These are phyloP conservation scores for Tolypocladium album DNA, from an alignment of 2,329 filamentous ascomycete genomes.

Conservation along the genomic window DNA sequence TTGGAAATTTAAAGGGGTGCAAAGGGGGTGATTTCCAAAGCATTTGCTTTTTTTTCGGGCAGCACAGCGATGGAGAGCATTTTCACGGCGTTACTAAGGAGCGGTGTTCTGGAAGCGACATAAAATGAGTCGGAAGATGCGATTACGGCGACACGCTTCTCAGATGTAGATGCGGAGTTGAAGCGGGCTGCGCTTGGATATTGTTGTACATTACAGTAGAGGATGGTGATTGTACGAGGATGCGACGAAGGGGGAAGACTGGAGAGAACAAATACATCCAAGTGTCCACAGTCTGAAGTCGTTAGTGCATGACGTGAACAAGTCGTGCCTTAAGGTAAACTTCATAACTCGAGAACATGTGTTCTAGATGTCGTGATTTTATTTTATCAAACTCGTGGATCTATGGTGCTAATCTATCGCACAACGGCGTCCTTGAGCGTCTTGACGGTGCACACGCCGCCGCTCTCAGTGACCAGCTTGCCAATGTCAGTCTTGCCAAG, in stretches of 20 bases:
- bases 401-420: constrained; percentile 36
- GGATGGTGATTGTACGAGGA: not conserved
- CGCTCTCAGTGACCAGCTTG: constrained; percentile 64
- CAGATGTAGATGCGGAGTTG: not conserved
- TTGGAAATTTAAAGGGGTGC: not conserved
- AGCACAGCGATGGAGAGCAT: constrained; percentile 2
- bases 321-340: not conserved
- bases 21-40: not conserved
- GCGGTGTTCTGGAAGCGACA: too few species aligned
- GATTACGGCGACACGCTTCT: not conserved
- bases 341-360: not conserved
- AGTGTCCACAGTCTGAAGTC: not conserved
- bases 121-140: not conserved
- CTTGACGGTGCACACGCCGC: constrained; percentile 74
- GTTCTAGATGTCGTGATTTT: not conserved
- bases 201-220: not conserved
- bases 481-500: constrained; percentile 58
- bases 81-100: constrained; percentile 1
- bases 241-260: not conserved
- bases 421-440: constrained; percentile 72
- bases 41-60: not conserved
- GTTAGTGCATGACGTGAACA: not conserved
- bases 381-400: not conserved
- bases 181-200: not conserved
- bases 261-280: not conserved